phyloP scores from a whole-genome alignment of 2,329 filamentous ascomycete genomes.

The Nigrospora sphaerica region DNA sequence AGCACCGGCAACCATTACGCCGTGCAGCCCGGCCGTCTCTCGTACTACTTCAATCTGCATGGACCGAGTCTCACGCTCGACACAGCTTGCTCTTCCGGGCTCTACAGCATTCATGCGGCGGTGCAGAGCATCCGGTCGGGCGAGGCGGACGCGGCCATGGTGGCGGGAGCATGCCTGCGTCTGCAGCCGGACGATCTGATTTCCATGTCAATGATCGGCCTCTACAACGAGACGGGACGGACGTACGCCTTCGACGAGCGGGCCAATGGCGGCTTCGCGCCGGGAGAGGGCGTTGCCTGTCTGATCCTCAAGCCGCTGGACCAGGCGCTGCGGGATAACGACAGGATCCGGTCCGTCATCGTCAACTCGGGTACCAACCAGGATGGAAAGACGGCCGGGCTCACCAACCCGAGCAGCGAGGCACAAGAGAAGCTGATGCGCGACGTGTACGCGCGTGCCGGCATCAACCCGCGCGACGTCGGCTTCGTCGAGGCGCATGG shows the following conservation, averaged over 20 bases:
- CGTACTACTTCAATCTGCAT: slow-evolving; percentile 10
- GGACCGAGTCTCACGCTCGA: slow-evolving; percentile 12
- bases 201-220: slow-evolving; percentile 1
- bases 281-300: slow-evolving; percentile 3
- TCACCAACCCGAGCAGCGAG: slow-evolving; percentile 17
- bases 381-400: slow-evolving; percentile 8
- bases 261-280: slow-evolving; percentile 4
- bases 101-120: slow-evolving; percentile 10
- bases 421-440: slow-evolving; percentile 20
- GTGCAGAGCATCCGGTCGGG: slow-evolving; percentile 9
- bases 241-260: slow-evolving; percentile 1
- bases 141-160: slow-evolving; percentile 1
- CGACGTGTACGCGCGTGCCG: slow-evolving; percentile 14
- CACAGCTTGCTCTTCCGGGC: slow-evolving; percentile 12
- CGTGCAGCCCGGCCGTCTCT: slow-evolving; percentile 13
- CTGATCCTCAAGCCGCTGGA: slow-evolving; percentile 3
- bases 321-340: slow-evolving; percentile 2
- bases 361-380: slow-evolving; percentile 3
- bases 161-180: slow-evolving; percentile 1
- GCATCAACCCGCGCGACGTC: slow-evolving; percentile 8
- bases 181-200: background rate
- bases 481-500: slow-evolving; percentile 36
- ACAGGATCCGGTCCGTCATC: slow-evolving; percentile 4
- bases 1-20: slow-evolving; percentile 13
- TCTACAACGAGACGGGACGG: slow-evolving; percentile 1